Conservation (phyloP, 257 asterid genomes). For the Petunia axillaris region DNA sequence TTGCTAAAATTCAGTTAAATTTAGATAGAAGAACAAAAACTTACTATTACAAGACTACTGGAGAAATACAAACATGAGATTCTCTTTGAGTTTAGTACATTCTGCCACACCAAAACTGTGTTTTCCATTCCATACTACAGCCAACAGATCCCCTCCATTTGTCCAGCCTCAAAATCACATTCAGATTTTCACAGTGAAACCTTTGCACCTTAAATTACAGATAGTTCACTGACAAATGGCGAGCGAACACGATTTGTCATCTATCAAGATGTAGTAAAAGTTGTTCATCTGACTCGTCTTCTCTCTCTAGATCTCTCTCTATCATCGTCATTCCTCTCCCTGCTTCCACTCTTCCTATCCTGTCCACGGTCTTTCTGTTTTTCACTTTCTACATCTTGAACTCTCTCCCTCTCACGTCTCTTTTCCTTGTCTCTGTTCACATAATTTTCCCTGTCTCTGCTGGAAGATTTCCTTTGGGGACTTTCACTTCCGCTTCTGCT, state of each 20-base stretch:
- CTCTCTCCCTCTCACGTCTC: neutral
- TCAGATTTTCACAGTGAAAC: too few species aligned
- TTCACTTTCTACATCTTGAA: neutral
- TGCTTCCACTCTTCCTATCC: neutral
- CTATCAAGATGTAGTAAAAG: neutral
- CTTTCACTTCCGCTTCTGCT: too few species aligned
- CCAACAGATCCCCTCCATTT: neutral
- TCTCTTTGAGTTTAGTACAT: neutral
- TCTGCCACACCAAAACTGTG: too few species aligned
- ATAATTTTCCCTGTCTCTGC: too few species aligned
- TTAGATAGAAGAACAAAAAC: too few species aligned
- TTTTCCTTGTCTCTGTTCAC: neutral
- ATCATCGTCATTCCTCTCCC: too few species aligned
- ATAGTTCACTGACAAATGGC: neutral
- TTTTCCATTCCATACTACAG: neutral
- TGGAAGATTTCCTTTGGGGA: too few species aligned
- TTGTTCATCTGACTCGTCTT: too few species aligned
- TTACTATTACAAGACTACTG: neutral
- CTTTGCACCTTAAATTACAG: too few species aligned
- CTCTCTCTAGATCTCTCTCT: too few species aligned
- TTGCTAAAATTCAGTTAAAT: neutral
- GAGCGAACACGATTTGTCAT: neutral
- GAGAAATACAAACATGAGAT: neutral
- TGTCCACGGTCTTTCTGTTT: neutral
- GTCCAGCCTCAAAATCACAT: too few species aligned